phyloP scores from a whole-genome alignment of 208 protist genomes.

The Paratrypanosoma confusum region DNA sequence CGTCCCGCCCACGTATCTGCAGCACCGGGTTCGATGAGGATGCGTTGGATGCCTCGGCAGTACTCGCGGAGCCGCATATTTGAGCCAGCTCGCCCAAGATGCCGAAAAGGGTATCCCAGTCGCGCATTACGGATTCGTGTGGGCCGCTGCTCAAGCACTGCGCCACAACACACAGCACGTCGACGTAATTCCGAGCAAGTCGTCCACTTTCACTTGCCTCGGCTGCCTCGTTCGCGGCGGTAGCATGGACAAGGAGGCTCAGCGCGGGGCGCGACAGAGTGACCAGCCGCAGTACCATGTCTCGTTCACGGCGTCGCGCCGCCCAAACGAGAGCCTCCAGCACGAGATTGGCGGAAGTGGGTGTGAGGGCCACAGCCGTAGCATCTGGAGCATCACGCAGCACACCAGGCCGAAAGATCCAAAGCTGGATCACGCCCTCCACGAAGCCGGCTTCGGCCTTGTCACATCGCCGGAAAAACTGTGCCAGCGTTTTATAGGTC shows the following conservation, averaged over 20 bases:
- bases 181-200: slow-evolving; percentile 3
- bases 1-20: no score
- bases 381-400: not conserved
- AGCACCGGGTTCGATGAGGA: no score
- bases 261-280: no score
- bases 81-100: slow-evolving; percentile 8
- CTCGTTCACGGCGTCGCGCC: slow-evolving; percentile 26
- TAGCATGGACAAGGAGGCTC: not conserved
- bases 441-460: slow-evolving; percentile 37
- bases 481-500: slow-evolving; percentile 28
- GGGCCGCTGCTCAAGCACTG: slow-evolving; percentile 52
- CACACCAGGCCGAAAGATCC: slow-evolving; percentile 35
- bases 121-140: slow-evolving; percentile 33
- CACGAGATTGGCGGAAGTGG: slow-evolving; percentile 14
- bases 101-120: slow-evolving; percentile 26
- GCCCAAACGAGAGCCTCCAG: slow-evolving; percentile 42
- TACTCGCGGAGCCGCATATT: slow-evolving; percentile 2
- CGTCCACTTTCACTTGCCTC: not conserved
- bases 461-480: slow-evolving; percentile 45
- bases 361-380: not conserved
- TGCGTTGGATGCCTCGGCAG: not conserved
- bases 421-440: slow-evolving; percentile 24
- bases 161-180: slow-evolving; percentile 16
- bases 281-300: slow-evolving; percentile 24
- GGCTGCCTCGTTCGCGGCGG: not conserved